A percentile compares a stretch with the other conserved stretches of the same genome.
Conservation (phyloP, 1,284 basidiomycete genomes). For the Mycosarcoma mackinlayi region DNA sequence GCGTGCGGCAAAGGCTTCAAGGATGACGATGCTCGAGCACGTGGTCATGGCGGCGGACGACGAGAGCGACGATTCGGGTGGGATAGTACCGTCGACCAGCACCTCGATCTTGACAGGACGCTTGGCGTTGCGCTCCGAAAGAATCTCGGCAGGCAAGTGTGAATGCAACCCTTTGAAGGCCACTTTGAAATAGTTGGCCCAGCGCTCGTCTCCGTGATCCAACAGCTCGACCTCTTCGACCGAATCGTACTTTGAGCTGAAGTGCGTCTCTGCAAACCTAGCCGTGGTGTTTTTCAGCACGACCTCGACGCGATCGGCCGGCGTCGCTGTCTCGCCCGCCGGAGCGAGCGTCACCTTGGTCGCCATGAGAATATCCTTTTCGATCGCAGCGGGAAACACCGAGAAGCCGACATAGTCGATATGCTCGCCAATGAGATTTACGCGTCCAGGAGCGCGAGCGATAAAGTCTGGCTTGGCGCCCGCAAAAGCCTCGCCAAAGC, state of each 20-base stretch:
- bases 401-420: slow-evolving; percentile 66
- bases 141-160: slow-evolving; percentile 48
- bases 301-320: slow-evolving; percentile 16
- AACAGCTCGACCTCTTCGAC: slow-evolving; percentile 44
- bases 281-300: slow-evolving; percentile 58
- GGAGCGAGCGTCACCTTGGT: slow-evolving; percentile 39
- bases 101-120: slow-evolving; percentile 55
- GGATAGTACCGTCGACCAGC: slow-evolving; percentile 64
- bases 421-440: slow-evolving; percentile 67
- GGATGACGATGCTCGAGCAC: slow-evolving; percentile 58
- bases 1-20: slow-evolving; percentile 61
- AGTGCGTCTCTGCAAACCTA: slow-evolving; percentile 47
- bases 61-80: slow-evolving; percentile 61
- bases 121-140: slow-evolving; percentile 12
- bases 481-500: slow-evolving; percentile 41
- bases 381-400: slow-evolving; percentile 66
- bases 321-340: neutral
- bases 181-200: slow-evolving; percentile 68
- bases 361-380: slow-evolving; percentile 67
- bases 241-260: slow-evolving; percentile 43
- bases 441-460: slow-evolving; percentile 64
- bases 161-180: slow-evolving; percentile 64
- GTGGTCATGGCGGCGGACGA: slow-evolving; percentile 66
- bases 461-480: slow-evolving; percentile 54
- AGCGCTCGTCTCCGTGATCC: slow-evolving; percentile 56